Evolutionary conservation across 2,329 filamentous ascomycete species (phyloP).

Genomic region (Ophiostoma perfectum): DNA sequence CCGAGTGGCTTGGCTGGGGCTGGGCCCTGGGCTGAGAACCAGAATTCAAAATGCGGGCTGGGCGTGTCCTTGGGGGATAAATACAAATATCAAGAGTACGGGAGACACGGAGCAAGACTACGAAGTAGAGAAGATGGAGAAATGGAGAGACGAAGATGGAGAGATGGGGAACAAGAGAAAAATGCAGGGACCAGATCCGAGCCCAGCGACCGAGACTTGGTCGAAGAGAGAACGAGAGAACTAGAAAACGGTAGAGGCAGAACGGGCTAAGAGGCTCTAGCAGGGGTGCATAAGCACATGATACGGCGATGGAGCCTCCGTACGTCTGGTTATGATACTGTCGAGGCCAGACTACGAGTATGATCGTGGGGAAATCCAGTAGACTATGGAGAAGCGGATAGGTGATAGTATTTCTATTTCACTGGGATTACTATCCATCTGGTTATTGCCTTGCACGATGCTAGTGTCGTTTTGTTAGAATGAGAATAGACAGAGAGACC

Average conservation of each 20-base stretch:
- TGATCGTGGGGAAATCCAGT: not conserved
- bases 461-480: too few relatives aligned
- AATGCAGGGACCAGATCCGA: not conserved
- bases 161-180: not conserved
- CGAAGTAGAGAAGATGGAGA: not conserved
- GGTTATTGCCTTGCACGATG: not conserved
- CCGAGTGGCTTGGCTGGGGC: not conserved
- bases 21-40: not conserved
- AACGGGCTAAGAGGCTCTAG: not conserved
- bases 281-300: slow-evolving; percentile 7
- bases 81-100: not conserved
- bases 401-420: not conserved
- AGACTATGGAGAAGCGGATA: slow-evolving; percentile 6
- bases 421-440: not conserved
- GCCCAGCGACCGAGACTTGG: not conserved
- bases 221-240: not conserved
- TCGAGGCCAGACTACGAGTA: not conserved
- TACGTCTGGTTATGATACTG: not conserved
- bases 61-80: not conserved
- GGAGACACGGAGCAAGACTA: not conserved
- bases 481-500: too few relatives aligned
- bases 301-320: not conserved
- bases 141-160: not conserved
- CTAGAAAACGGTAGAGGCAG: not conserved
- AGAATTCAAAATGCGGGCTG: not conserved